A percentile compares a stretch with the other conserved stretches of the same genome.
phyloP scores from a whole-genome alignment of 352 stramenopile species.

The Phytophthora quininea region DNA sequence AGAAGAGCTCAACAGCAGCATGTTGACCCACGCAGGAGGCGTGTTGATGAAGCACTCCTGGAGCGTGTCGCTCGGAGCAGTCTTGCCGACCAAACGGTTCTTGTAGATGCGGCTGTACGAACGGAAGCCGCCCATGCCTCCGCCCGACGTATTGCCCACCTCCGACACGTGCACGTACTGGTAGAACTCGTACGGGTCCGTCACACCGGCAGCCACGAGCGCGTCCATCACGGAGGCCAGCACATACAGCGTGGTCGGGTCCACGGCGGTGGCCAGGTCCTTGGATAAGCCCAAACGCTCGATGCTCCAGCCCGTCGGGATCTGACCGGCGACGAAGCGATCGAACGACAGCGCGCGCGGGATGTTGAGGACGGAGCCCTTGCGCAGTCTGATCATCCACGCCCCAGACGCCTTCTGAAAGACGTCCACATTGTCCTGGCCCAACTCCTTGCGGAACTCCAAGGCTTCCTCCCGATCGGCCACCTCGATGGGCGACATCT shows the following conservation, averaged over 20 bases:
- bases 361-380: constrained; percentile 84
- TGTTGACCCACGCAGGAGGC: constrained; percentile 90
- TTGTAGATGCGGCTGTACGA: constrained; percentile 82
- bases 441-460: constrained; percentile 79
- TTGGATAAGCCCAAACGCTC: constrained; percentile 82
- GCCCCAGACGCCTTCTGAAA: constrained; percentile 64
- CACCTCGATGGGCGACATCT: constrained; percentile 89
- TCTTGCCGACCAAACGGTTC: constrained; percentile 69
- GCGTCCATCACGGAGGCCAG: constrained; percentile 82
- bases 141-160: constrained; percentile 85
- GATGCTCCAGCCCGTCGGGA: constrained; percentile 88
- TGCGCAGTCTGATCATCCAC: constrained; percentile 87
- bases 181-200: constrained; percentile 92
- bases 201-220: constrained; percentile 80
- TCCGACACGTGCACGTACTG: constrained; percentile 91
- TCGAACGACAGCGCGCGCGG: constrained; percentile 81
- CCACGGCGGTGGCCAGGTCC: constrained; percentile 80
- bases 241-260: constrained; percentile 81
- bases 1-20: constrained; percentile 86
- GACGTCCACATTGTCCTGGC: constrained; percentile 84
- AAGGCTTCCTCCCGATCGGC: constrained; percentile 83
- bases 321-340: constrained; percentile 88
- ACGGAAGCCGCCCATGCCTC: constrained; percentile 84
- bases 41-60: constrained; percentile 92
- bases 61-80: constrained; percentile 76